These are phyloP conservation scores for Hyaloscypha finlandica DNA, from an alignment of 495 filamentous ascomycete species.

Conservation along the genomic window DNA sequence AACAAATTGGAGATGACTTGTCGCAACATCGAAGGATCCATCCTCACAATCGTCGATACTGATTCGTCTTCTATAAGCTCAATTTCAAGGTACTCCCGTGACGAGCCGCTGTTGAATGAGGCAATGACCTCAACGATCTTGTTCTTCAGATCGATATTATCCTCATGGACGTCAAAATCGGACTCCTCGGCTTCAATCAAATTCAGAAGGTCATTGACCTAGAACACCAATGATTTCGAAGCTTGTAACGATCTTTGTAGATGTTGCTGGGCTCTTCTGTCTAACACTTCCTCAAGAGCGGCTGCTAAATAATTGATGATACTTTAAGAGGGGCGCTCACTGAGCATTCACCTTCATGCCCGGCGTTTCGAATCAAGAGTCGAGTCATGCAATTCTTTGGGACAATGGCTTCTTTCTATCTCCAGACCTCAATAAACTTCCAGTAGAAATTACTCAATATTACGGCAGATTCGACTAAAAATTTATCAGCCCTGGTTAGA, in stretches of 20 bases:
- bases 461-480: slow-evolving; percentile 20
- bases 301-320: slow-evolving; percentile 46
- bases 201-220: slow-evolving; percentile 91
- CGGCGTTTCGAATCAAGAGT: slow-evolving; percentile 48
- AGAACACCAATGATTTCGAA: slow-evolving; percentile 90
- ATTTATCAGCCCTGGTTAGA: background rate
- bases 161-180: slow-evolving; percentile 73
- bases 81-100: slow-evolving; percentile 69
- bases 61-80: slow-evolving; percentile 64
- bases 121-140: slow-evolving; percentile 76
- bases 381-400: slow-evolving; percentile 79
- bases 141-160: slow-evolving; percentile 68
- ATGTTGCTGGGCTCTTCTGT: slow-evolving; percentile 72
- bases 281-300: slow-evolving; percentile 22
- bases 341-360: slow-evolving; percentile 24
- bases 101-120: slow-evolving; percentile 71
- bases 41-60: slow-evolving; percentile 68
- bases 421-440: slow-evolving; percentile 68
- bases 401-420: slow-evolving; percentile 83
- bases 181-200: slow-evolving; percentile 87
- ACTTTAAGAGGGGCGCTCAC: slow-evolving; percentile 86
- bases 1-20: slow-evolving; percentile 83
- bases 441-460: slow-evolving; percentile 21
- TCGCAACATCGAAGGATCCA: slow-evolving; percentile 74
- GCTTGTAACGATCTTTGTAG: slow-evolving; percentile 83